Conservation (phyloP, 2,329 filamentous ascomycete genomes). For the Nothopassalora personata region DNA sequence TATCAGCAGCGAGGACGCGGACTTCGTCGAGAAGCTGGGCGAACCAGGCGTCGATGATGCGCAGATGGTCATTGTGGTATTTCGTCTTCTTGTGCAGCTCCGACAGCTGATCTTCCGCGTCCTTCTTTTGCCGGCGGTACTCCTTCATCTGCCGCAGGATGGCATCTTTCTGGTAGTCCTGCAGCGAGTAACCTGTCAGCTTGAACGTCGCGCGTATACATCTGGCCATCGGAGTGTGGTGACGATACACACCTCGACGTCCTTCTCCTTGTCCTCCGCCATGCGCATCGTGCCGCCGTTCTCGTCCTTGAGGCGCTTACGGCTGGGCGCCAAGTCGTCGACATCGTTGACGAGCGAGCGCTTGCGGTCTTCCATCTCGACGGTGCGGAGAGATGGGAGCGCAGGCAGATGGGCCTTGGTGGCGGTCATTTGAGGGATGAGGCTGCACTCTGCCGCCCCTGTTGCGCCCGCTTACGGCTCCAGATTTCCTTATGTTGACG, state of each 20-base stretch:
- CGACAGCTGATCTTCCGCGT: constrained; percentile 73
- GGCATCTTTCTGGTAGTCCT: constrained; percentile 93
- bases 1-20: constrained; percentile 38
- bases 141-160: constrained; percentile 97
- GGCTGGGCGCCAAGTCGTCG: constrained; percentile 80
- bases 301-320: constrained; percentile 72
- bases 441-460: constrained; percentile 5
- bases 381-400: constrained; percentile 68
- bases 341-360: constrained; percentile 74
- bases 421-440: constrained; percentile 25
- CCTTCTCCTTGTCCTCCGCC: constrained; percentile 65
- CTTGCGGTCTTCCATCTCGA: constrained; percentile 99
- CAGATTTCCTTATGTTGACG: neutral
- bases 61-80: constrained; percentile 88
- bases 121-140: constrained; percentile 84
- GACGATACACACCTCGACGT: constrained; percentile 62
- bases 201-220: neutral
- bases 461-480: constrained; percentile 7
- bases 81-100: constrained; percentile 71
- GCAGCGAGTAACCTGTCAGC: constrained; percentile 22
- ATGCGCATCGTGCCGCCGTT: constrained; percentile 68
- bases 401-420: constrained; percentile 35
- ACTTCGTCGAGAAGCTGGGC: constrained; percentile 61
- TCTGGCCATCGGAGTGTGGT: constrained; percentile 20
- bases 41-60: constrained; percentile 89